These are phyloP conservation scores for Aureobasidium sp. DNA, from an alignment of 2,329 filamentous ascomycete species.

Conservation along the genomic window DNA sequence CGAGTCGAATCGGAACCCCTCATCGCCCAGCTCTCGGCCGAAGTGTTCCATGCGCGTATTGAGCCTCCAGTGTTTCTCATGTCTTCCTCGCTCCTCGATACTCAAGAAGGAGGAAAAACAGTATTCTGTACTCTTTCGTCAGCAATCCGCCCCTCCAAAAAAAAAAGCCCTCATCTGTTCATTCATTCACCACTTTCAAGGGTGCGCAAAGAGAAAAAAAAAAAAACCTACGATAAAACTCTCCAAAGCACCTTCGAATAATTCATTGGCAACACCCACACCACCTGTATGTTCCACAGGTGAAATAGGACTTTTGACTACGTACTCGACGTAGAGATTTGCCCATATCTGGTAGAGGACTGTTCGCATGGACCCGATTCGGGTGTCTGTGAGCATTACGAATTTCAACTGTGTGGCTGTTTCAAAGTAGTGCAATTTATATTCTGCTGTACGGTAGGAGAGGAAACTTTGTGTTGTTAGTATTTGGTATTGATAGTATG, in stretches of 20 bases:
- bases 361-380: slow-evolving; percentile 89
- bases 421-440: slow-evolving; percentile 99
- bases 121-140: slow-evolving; percentile 6
- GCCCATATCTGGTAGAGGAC: slow-evolving; percentile 99
- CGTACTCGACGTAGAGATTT: slow-evolving; percentile 96
- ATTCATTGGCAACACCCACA: slow-evolving; percentile 69
- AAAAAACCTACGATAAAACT: slow-evolving; percentile 70
- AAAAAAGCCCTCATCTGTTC: too few relatives aligned
- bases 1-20: too few relatives aligned
- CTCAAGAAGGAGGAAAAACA: slow-evolving; percentile 20
- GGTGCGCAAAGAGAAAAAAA: too few relatives aligned
- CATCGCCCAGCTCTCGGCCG: not conserved
- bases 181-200: too few relatives aligned
- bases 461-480: slow-evolving; percentile 72
- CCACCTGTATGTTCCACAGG: slow-evolving; percentile 68
- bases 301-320: slow-evolving; percentile 71
- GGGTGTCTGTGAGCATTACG: slow-evolving; percentile 95
- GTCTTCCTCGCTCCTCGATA: not conserved
- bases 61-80: not conserved
- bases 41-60: not conserved
- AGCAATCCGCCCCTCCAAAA: too few relatives aligned
- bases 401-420: slow-evolving; percentile 96
- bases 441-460: slow-evolving; percentile 91
- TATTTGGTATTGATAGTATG: not conserved
- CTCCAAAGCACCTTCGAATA: slow-evolving; percentile 74